A percentile compares a stretch with the other conserved stretches of the same genome.
Evolutionary conservation across 805 yeast genomes (phyloP).

Genomic region (Saccharomycopsis oosterbeekiorum): DNA sequence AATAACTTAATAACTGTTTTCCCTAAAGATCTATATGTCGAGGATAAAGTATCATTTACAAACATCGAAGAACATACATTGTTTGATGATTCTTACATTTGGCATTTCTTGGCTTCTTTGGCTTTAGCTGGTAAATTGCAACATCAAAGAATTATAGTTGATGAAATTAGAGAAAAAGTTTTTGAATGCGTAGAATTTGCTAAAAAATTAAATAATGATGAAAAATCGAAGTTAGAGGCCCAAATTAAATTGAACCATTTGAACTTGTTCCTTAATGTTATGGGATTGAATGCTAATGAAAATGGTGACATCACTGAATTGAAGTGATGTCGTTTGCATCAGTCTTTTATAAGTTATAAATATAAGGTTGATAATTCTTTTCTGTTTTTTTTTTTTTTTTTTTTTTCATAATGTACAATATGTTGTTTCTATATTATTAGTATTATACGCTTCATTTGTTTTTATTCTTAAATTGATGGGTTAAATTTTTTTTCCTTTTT

Average conservation of each 20-base stretch:
- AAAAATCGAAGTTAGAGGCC: slow-evolving; percentile 37
- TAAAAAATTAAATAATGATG: slow-evolving; percentile 32
- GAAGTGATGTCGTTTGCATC: slow-evolving; percentile 23
- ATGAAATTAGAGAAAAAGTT: slow-evolving; percentile 86
- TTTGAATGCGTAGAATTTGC: slow-evolving; percentile 81
- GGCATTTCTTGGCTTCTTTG: slow-evolving; percentile 94
- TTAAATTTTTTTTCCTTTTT: neutral
- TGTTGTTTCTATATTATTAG: neutral
- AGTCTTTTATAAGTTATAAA: neutral
- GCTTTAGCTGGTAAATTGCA: slow-evolving; percentile 84
- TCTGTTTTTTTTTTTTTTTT: neutral
- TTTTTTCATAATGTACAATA: neutral
- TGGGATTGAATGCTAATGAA: slow-evolving; percentile 91
- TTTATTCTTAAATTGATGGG: neutral
- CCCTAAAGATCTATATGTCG: slow-evolving; percentile 22
- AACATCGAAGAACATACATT: slow-evolving; percentile 25
- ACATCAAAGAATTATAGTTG: slow-evolving; percentile 89
- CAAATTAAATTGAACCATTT: slow-evolving; percentile 63
- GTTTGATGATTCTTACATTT: slow-evolving; percentile 71
- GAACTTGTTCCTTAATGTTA: slow-evolving; percentile 87
- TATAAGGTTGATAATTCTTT: neutral
- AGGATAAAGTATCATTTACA: slow-evolving; percentile 17
- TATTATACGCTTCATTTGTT: neutral
- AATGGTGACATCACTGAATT: slow-evolving; percentile 73
- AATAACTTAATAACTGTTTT: slow-evolving; percentile 68